Evolutionary conservation across 2,329 filamentous ascomycete species (phyloP).

Genomic region (Chlorencoelia australis): DNA sequence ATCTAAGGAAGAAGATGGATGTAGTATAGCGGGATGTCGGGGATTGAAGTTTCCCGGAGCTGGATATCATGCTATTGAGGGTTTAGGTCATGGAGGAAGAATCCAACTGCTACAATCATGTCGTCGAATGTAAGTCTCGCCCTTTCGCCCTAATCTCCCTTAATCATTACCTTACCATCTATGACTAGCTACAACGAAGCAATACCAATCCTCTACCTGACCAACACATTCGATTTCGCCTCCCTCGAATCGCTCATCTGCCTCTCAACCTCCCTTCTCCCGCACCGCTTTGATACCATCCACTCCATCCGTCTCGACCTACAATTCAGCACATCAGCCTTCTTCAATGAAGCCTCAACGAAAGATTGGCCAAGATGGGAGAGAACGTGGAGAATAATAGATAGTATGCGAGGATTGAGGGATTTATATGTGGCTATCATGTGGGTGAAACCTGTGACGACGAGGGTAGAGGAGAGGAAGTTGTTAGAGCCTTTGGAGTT

Average conservation of each 20-base stretch:
- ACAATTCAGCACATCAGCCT: conserved; percentile 8
- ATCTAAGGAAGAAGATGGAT: conserved; percentile 3
- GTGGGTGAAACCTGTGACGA: conserved; percentile 10
- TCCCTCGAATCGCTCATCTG: conserved; percentile 15
- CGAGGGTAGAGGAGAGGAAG: conserved; percentile 10
- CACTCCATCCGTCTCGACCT: conserved; percentile 13
- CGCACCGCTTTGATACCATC: conserved; percentile 18
- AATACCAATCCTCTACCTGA: conserved; percentile 16
- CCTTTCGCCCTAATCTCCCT: not conserved
- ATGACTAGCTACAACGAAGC: conserved; percentile 16
- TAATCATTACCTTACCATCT: not conserved
- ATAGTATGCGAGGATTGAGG: conserved; percentile 13
- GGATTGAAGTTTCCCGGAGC: conserved; percentile 13
- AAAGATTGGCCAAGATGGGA: conserved; percentile 16
- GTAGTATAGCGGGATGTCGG: conserved; percentile 10
- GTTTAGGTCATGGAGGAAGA: conserved; percentile 2
- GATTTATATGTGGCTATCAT: conserved; percentile 9
- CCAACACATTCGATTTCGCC: conserved; percentile 21
- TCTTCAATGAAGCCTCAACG: conserved; percentile 4
- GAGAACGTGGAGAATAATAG: conserved; percentile 15
- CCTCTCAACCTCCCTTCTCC: conserved; percentile 14
- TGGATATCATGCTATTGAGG: conserved; percentile 2
- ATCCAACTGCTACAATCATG: conserved; percentile 16
- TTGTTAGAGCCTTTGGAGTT: conserved; percentile 13
- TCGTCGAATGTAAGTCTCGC: conserved; percentile 13